A percentile compares a stretch with the other conserved stretches of the same genome.
Conservation (phyloP, 192 early-diverging fungal genomes). For the Coemansia interrupta region DNA sequence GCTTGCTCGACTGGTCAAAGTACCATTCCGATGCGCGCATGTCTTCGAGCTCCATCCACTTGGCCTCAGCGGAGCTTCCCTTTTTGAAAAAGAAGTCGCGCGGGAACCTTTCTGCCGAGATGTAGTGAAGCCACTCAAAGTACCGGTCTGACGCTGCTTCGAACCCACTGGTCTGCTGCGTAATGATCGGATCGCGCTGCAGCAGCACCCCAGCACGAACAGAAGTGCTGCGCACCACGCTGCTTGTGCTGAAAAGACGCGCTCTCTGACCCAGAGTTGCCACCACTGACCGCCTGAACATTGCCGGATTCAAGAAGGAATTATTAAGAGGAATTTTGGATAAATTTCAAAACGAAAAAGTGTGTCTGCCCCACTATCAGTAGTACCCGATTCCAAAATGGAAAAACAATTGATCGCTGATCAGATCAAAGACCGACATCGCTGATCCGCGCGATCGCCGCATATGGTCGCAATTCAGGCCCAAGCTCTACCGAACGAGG, state of each 20-base stretch:
- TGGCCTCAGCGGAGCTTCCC: constrained; percentile 42
- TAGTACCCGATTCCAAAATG: too few relatives aligned
- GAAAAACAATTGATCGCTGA: too few relatives aligned
- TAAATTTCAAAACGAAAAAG: too few relatives aligned
- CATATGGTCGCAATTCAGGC: too few relatives aligned
- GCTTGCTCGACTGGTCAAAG: constrained; percentile 30
- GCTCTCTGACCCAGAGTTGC: neutral
- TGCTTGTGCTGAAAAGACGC: constrained; percentile 32
- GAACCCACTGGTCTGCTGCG: constrained; percentile 25
- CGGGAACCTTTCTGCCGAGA: constrained; percentile 44
- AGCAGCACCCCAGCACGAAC: constrained; percentile 37
- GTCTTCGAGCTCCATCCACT: constrained; percentile 39
- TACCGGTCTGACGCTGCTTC: constrained; percentile 41
- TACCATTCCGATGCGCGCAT: constrained; percentile 32
- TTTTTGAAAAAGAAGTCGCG: constrained; percentile 51
- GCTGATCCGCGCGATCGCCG: too few relatives aligned
- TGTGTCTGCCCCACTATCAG: too few relatives aligned
- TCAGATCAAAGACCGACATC: too few relatives aligned
- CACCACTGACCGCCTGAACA: constrained; percentile 15
- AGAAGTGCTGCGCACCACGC: neutral
- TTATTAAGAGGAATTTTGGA: neutral
- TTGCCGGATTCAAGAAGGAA: neutral
- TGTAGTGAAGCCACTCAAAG: constrained; percentile 45
- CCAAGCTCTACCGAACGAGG: neutral
- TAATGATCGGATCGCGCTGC: constrained; percentile 51